Conservation (phyloP, 2,329 filamentous ascomycete species). For the Aurifilum marmelostoma region DNA sequence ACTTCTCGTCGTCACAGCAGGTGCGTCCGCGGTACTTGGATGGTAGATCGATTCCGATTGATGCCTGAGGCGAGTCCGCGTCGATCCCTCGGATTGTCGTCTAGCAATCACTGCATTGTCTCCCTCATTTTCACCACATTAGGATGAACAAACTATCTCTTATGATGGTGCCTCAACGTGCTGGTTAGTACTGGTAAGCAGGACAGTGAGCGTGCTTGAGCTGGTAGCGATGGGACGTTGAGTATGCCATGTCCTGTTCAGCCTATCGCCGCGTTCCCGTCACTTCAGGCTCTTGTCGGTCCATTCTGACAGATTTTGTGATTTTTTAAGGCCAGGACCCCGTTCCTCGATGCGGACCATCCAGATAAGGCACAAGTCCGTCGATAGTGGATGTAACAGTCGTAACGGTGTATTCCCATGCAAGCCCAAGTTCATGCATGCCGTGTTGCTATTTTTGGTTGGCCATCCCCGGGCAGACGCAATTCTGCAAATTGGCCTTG, state of each 20-base stretch:
- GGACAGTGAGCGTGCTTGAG: not conserved
- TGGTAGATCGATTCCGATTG: not conserved
- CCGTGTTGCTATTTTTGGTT: not conserved
- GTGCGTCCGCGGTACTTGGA: not conserved
- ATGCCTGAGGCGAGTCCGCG: not conserved
- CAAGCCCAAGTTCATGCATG: not conserved
- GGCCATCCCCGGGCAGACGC: too few species aligned
- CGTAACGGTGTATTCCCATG: not conserved
- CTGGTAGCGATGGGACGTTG: not conserved
- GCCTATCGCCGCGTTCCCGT: not conserved
- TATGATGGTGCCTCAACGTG: not conserved
- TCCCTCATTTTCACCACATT: not conserved
- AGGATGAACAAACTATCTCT: too few species aligned
- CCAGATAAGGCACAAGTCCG: not conserved
- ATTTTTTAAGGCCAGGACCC: not conserved
- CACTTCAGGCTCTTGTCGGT: not conserved
- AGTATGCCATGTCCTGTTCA: not conserved
- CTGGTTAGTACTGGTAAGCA: not conserved
- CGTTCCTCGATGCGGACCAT: not conserved
- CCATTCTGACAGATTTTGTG: not conserved
- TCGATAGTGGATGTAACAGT: not conserved
- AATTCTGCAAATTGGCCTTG: not conserved
- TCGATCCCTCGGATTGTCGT: not conserved
- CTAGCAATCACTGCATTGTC: not conserved
- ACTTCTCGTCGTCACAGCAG: slow-evolving; percentile 19